Evolutionary conservation across 2,329 filamentous ascomycete species (phyloP).

Genomic region (Tolypocladium guangdongense): DNA sequence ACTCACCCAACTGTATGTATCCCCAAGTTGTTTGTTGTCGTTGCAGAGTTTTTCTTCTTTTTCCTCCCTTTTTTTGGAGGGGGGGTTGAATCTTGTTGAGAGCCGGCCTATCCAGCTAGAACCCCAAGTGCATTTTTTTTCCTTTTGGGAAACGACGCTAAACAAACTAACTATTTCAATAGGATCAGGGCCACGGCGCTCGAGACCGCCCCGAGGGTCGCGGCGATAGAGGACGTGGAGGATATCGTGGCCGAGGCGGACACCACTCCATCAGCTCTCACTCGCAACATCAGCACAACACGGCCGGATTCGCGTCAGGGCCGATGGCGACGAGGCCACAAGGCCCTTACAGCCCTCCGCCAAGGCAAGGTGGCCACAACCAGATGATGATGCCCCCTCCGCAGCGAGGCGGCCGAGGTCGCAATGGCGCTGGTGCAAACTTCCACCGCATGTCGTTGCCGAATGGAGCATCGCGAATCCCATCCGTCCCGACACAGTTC

Average conservation of each 20-base stretch:
- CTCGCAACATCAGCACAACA: constrained; percentile 21
- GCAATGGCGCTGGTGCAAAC: constrained; percentile 19
- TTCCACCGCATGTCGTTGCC: constrained; percentile 29
- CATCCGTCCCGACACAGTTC: constrained; percentile 25
- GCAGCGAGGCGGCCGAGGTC: constrained; percentile 24
- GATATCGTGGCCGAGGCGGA: constrained; percentile 33
- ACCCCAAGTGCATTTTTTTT: background rate
- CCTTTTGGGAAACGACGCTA: background rate
- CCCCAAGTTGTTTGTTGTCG: background rate
- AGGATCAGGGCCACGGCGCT: constrained; percentile 17
- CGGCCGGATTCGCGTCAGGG: constrained; percentile 20
- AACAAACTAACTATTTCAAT: constrained; percentile 3
- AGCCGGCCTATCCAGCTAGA: background rate
- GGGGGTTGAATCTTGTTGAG: no score
- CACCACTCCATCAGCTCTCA: constrained; percentile 27
- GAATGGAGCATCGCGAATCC: constrained; percentile 22
- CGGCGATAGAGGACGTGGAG: constrained; percentile 30
- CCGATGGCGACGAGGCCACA: constrained; percentile 21
- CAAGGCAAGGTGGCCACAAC: constrained; percentile 27
- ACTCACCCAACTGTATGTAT: constrained; percentile 29
- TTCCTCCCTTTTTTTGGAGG: no score
- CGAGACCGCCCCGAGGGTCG: constrained; percentile 26
- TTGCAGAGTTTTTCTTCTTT: no score
- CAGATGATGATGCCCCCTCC: constrained; percentile 20
- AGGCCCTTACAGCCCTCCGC: constrained; percentile 33